A percentile compares a stretch with the other conserved stretches of the same genome.
Conservation (phyloP, 108 stramenopile genomes). For the Cyclotella choctawhatcheeana region DNA sequence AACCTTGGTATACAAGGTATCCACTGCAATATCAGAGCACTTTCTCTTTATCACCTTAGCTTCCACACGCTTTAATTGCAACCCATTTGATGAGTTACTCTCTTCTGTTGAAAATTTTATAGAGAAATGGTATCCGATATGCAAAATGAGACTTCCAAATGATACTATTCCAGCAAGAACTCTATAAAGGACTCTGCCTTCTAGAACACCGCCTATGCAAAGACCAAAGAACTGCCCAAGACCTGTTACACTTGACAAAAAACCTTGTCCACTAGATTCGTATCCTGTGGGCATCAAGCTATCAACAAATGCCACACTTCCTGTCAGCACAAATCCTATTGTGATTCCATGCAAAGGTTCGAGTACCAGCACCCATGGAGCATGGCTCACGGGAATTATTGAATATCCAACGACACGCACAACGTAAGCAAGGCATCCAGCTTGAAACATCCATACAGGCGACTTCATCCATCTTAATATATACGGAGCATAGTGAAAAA, state of each 20-base stretch:
- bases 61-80: not conserved
- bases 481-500: slow-evolving; percentile 63
- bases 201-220: slow-evolving; percentile 47
- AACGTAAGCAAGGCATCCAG: slow-evolving; percentile 56
- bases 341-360: slow-evolving; percentile 76
- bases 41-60: slow-evolving; percentile 7
- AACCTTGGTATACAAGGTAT: not conserved
- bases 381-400: slow-evolving; percentile 49
- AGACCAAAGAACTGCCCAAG: slow-evolving; percentile 53
- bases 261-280: slow-evolving; percentile 54
- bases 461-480: slow-evolving; percentile 46
- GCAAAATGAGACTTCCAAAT: slow-evolving; percentile 39
- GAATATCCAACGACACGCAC: slow-evolving; percentile 68
- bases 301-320: slow-evolving; percentile 56
- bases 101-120: not conserved
- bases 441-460: slow-evolving; percentile 41
- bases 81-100: not conserved
- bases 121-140: slow-evolving; percentile 12
- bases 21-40: slow-evolving; percentile 1
- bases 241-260: slow-evolving; percentile 35
- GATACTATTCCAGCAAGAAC: slow-evolving; percentile 39
- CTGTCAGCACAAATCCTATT: slow-evolving; percentile 54
- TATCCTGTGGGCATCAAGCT: slow-evolving; percentile 50
- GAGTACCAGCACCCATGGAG: slow-evolving; percentile 53
- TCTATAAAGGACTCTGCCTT: slow-evolving; percentile 49